A percentile compares a stretch with the other conserved stretches of the same genome.
phyloP scores from a whole-genome alignment of 768 basidiomycete genomes.

The Mycena indigotica region DNA sequence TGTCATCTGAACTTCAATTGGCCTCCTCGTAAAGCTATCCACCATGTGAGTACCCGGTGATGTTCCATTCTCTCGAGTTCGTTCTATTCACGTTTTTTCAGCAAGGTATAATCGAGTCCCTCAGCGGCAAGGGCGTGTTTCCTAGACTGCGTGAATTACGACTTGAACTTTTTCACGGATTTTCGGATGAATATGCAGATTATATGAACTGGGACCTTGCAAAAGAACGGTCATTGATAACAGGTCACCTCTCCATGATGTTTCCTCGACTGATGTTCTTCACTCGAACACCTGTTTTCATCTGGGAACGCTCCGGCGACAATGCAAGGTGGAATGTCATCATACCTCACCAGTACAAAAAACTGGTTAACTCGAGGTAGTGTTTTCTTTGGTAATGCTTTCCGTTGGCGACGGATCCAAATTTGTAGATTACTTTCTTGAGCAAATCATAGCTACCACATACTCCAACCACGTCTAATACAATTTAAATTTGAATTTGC shows the following conservation, averaged over 20 bases:
- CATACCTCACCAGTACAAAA: conserved; percentile 3
- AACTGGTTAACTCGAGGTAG: not conserved
- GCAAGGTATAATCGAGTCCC: no score
- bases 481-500: no score
- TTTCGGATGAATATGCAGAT: not conserved
- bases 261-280: not conserved
- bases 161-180: not conserved
- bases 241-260: not conserved
- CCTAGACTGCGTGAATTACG: conserved; percentile 8
- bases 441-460: no score
- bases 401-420: no score
- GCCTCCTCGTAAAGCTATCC: conserved; percentile 6
- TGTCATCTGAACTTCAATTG: conserved; percentile 13
- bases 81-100: no score
- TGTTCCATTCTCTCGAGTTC: no score
- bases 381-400: no score
- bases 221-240: not conserved
- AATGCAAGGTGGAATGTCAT: not conserved
- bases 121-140: no score
- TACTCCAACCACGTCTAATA: no score
- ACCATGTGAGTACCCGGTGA: not conserved
- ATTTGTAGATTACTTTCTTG: no score
- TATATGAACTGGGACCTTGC: not conserved
- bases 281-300: not conserved
- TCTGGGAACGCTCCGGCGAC: not conserved